A percentile compares a stretch with the other conserved stretches of the same genome.
These are phyloP conservation scores for Fusarium acutatum DNA, from an alignment of 2,329 filamentous ascomycete genomes.

Conservation along the genomic window DNA sequence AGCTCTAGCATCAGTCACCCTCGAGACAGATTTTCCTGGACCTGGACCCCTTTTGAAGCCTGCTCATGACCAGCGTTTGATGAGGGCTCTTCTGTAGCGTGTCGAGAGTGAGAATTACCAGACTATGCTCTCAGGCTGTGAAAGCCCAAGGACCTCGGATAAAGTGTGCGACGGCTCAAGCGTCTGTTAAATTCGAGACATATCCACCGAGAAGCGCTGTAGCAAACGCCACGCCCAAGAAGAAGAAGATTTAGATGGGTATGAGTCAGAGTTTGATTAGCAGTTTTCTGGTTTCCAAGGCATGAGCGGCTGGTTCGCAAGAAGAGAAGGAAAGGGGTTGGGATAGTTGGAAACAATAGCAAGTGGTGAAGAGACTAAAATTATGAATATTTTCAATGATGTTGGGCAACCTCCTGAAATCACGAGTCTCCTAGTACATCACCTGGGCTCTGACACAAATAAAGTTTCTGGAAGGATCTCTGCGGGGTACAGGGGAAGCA, in stretches of 20 bases:
- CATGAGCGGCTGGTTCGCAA: fast-evolving
- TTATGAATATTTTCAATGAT: fast-evolving
- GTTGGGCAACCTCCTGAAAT: fast-evolving
- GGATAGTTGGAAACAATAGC: fast-evolving
- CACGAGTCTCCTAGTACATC: background rate
- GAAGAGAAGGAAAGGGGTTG: fast-evolving
- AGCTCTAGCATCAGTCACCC: too few relatives aligned
- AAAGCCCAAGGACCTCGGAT: background rate
- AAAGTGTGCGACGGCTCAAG: background rate
- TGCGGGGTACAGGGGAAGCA: background rate
- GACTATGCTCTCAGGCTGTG: too few relatives aligned
- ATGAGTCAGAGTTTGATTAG: background rate
- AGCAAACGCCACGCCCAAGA: background rate
- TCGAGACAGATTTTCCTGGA: too few relatives aligned
- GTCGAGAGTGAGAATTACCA: too few relatives aligned
- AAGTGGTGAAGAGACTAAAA: background rate
- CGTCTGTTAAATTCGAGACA: background rate
- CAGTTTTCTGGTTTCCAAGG: fast-evolving
- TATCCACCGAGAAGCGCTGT: background rate
- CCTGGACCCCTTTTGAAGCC: too few relatives aligned
- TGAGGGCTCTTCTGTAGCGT: too few relatives aligned
- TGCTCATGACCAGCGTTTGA: too few relatives aligned
- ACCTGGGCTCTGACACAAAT: fast-evolving
- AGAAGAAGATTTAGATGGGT: too few relatives aligned
- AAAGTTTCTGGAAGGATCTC: background rate